Conservation (phyloP, 2,329 filamentous ascomycete species). For the Epichloe sp. region DNA sequence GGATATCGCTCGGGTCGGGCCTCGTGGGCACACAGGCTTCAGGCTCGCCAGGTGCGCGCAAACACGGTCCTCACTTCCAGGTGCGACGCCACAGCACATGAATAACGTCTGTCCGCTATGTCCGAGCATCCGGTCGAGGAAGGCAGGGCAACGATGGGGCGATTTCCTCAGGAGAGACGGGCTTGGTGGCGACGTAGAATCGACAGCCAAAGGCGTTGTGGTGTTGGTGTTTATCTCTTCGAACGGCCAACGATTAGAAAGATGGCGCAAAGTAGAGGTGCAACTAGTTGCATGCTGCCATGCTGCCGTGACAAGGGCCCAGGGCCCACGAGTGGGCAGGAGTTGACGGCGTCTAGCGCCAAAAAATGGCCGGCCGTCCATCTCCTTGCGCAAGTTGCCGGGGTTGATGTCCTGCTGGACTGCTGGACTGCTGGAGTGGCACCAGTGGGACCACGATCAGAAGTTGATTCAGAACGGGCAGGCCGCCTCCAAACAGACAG, state of each 20-base stretch:
- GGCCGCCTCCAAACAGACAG: neutral
- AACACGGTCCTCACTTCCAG: neutral
- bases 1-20: neutral
- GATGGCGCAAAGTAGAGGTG: neutral
- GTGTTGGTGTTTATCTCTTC: neutral
- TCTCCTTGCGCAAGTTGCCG: no score
- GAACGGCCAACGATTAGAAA: neutral
- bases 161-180: neutral
- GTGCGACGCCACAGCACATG: neutral
- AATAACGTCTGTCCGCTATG: neutral
- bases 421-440: no score
- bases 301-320: no score
- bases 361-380: neutral
- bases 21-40: neutral
- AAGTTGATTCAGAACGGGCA: no score
- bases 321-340: neutral
- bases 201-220: neutral
- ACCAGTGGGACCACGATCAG: neutral
- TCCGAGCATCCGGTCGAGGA: neutral
- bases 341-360: neutral
- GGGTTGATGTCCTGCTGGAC: neutral
- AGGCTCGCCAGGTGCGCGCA: neutral
- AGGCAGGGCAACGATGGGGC: neutral
- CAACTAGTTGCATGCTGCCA: neutral
- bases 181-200: neutral